phyloP scores from a whole-genome alignment of 225 moss, liverwort and hornwort genomes.

The Marchantia paleacea region DNA sequence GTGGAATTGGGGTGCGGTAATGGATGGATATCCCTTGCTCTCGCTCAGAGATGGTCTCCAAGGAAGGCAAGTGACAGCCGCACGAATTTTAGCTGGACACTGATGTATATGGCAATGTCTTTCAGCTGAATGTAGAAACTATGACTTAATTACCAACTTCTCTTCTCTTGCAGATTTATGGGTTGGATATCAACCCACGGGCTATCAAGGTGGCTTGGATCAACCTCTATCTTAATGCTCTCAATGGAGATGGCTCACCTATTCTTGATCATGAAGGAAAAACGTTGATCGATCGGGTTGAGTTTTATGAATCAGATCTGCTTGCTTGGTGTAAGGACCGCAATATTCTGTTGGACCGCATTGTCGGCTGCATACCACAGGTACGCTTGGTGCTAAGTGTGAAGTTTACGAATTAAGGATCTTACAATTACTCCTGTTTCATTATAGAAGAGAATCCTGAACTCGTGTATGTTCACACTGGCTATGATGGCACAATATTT shows the following conservation, averaged over 20 bases:
- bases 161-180: conserved; percentile 61
- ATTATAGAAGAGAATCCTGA: neutral
- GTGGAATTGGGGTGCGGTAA: conserved; percentile 96
- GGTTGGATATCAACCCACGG: conserved; percentile 94
- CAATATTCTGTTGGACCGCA: conserved; percentile 85
- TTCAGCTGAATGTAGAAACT: neutral
- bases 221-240: conserved; percentile 90
- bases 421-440: neutral
- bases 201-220: conserved; percentile 97
- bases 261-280: conserved; percentile 83
- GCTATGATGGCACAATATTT: too few relatives aligned
- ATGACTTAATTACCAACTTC: neutral
- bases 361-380: conserved; percentile 99
- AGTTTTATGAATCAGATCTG: conserved; percentile 95
- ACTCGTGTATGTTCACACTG: too few relatives aligned
- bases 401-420: too few relatives aligned
- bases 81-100: neutral
- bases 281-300: conserved; percentile 83
- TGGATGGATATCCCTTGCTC: conserved; percentile 98
- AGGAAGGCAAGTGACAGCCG: conserved; percentile 54
- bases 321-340: conserved; percentile 79
- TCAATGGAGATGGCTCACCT: conserved; percentile 71
- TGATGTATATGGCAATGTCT: neutral
- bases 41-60: conserved; percentile 91
- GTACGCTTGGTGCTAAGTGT: conserved; percentile 27